phyloP scores from a whole-genome alignment of 1,139 yeast species.

The Hansenula sp. region DNA sequence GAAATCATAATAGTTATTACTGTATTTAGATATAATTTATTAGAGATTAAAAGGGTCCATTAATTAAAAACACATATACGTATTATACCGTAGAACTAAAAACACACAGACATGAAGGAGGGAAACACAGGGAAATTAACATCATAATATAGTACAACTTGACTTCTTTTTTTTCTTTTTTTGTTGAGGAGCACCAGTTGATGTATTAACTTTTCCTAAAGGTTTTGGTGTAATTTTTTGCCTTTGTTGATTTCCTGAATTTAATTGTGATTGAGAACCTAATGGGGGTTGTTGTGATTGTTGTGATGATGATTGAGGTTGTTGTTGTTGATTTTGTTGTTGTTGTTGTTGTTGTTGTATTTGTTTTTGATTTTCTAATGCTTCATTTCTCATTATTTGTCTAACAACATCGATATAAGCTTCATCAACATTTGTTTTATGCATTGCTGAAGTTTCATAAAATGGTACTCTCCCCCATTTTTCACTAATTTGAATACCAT shows the following conservation, averaged over 20 bases:
- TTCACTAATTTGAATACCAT: conserved; percentile 78
- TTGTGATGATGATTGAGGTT: conserved; percentile 1
- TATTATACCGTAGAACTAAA: background rate
- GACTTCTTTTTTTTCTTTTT: conserved; percentile 23
- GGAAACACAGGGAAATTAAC: background rate
- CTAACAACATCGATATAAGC: conserved; percentile 89
- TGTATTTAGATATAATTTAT: too few species aligned
- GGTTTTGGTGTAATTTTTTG: conserved; percentile 11
- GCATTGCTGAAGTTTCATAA: conserved; percentile 91
- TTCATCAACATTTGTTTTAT: conserved; percentile 84
- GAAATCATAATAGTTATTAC: too few species aligned
- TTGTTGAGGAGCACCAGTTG: conserved; percentile 1
- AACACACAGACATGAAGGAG: background rate
- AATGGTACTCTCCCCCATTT: conserved; percentile 88
- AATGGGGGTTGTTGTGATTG: conserved; percentile 1
- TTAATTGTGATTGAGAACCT: background rate
- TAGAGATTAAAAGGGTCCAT: too few species aligned
- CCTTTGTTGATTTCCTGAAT: too few species aligned
- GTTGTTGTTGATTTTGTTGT: background rate
- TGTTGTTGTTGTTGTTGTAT: conserved; percentile 3
- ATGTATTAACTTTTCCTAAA: conserved; percentile 10
- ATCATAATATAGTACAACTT: conserved; percentile 19
- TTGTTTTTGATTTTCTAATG: conserved; percentile 19
- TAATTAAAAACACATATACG: too few species aligned
- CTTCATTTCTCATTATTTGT: conserved; percentile 75